Base-by-base conservation (phyloP, 2,329 filamentous ascomycete species). In the Penicillium polonicum region DNA sequence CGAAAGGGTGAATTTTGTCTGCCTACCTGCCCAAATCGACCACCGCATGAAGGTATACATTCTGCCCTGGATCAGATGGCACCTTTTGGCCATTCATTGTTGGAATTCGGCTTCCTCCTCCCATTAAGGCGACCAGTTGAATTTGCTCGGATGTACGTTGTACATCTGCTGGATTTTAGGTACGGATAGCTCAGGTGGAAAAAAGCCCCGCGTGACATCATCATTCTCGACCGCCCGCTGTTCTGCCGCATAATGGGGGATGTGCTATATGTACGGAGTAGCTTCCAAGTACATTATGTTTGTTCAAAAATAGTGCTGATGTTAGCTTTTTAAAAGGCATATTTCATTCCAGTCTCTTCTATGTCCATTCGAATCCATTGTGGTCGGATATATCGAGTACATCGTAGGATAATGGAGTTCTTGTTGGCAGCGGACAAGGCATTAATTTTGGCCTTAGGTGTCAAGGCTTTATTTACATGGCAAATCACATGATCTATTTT, bases 21-120 rank as follows among this genome's bases (percentile, higher is more conserved):
- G n/a, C 39, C 57, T 69, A 76, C 74, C 74, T 76, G 59, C 74
- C 74, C 64, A 74, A 63, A 64, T 76, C 73, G 17, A 74, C 69
- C 52, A 74, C 63, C 8, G 67, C 72, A 55, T 71, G 68, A 8
- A 73, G 63, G 58, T 66, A 62, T 21, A 35, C 21, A 48, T 66
- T 66, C 21, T 42, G 55, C 1, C 42, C 49, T 5, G 36, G 55
- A 17, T 48, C 42, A 21, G 33, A 29, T 29, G 27, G 9, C 2
- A 38, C 6, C 13, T 15, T 29, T 29, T 25, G 39, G 4, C n/a
- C 13, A 41, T 33, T 48, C 55, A 57, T 48, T 35, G n/a, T n/a
- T 39, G 56, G 45, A 33, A 35, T 39, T 15, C 3, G 19, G 19
- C 42, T 31, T 29, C 55, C 58, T 39, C 58, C 55, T 41, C 58